Evolutionary conservation across 2,329 filamentous ascomycete genomes (phyloP), one percentile per base, ranked within the genome.

Genomic region (Drechslera avenae): DNA sequence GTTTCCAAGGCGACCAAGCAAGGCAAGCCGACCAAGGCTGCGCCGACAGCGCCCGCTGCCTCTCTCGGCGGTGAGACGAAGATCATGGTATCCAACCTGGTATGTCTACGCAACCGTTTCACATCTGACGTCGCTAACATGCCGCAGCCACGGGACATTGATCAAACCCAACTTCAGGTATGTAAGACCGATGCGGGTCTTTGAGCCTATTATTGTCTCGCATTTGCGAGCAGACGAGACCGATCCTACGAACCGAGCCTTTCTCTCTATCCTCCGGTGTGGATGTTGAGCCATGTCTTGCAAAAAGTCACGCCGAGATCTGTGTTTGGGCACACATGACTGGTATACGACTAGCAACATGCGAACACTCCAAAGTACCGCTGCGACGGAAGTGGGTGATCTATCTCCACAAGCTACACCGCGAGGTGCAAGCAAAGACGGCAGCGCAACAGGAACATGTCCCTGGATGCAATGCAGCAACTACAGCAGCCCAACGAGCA

Each of bases 81-180:
- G 81, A 93, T 97, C 79, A 90, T 96, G 77, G 93, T 99, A 79
- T 96, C 91, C 87, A 95, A 95, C 81, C 84, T 99, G 83, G 92
- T 97, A 88, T 78, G 91, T 78, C 12, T 30, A 21, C 21, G 3
- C 65, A 9, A 14, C 18, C 16, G 3, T 18, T n/a, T 19, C 36
- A 32, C 14, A 23, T 28, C 7, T 10, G 54, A 35, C 14, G 10
- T 8, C 36, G 56, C 83, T 88, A 79, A 89, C 76, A 21, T 42
- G 14, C 48, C 13, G 28, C 64, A 97, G 91, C 94, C 94, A 76
- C 87, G 88, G 81, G 94, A 99, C 86, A 91, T 99, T 78, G 90
- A 86, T 79, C 93, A 97, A 84, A 81, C 81, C 81, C 90, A 95
- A 87, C 95, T 99, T 82, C 97, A 99, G 94, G 94, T 99, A 99